A percentile compares a stretch with the other conserved stretches of the same genome.
phyloP scores from a whole-genome alignment of 2,329 filamentous ascomycete species.

The Xylariaceae sp. region DNA sequence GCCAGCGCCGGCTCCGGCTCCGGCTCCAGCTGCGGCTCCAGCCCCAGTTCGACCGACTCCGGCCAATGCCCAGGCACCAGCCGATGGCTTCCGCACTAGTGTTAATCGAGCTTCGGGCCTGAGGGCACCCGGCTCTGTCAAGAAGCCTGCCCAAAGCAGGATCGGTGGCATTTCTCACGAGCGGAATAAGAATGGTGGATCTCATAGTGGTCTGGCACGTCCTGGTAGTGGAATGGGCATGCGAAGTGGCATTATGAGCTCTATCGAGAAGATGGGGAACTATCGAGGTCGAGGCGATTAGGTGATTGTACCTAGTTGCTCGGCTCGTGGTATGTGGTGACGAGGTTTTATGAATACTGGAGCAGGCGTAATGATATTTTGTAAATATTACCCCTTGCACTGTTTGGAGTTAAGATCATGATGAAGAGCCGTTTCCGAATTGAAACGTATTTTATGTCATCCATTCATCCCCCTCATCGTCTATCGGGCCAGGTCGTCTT shows the following conservation, averaged over 20 bases:
- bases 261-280: slow-evolving; percentile 85
- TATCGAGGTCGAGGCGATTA: slow-evolving; percentile 48
- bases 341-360: slow-evolving; percentile 14
- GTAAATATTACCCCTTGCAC: slow-evolving; percentile 15
- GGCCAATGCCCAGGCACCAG: slow-evolving; percentile 6
- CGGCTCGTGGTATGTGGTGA: slow-evolving; percentile 12
- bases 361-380: slow-evolving; percentile 12
- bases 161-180: slow-evolving; percentile 50
- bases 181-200: slow-evolving; percentile 46
- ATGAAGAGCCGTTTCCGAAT: slow-evolving; percentile 9
- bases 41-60: slow-evolving; percentile 12
- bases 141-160: slow-evolving; percentile 49
- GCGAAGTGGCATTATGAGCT: slow-evolving; percentile 77
- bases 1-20: slow-evolving; percentile 24
- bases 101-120: slow-evolving; percentile 58
- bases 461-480: neutral
- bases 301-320: neutral
- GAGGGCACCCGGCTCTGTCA: slow-evolving; percentile 57
- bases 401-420: slow-evolving; percentile 11
- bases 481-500: no score
- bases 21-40: slow-evolving; percentile 17
- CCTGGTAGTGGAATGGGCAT: slow-evolving; percentile 51
- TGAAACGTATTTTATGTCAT: slow-evolving; percentile 4
- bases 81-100: slow-evolving; percentile 56
- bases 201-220: slow-evolving; percentile 48